Base-by-base conservation (phyloP, 75 land plant species). In the Pinus tabuliformis region DNA sequence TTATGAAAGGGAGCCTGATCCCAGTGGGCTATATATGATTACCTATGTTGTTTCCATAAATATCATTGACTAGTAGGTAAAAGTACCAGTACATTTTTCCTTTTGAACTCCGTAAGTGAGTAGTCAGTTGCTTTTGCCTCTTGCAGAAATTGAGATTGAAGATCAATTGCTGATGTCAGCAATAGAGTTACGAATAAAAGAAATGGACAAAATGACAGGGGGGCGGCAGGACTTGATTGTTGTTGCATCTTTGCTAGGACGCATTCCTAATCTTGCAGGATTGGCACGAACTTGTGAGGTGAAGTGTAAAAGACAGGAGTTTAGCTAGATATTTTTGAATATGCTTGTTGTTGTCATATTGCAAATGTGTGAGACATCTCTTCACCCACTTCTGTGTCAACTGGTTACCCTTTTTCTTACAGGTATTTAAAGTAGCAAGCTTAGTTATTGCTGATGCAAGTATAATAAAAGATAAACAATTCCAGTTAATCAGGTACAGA, bases 251-350 rank as follows among this genome's bases (percentile, higher is more conserved):
- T 79, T 92, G 58, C 45, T 90, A 74, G 97, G 87, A 42, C 91
- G 97, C 56, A 89, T 91, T 74, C 98, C 98, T 54, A 94, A 92
- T 76, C 89, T 97, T 79, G 95, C 99, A 77, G 98, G 98, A n/a
- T 78, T 97, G 56, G 95, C 95, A 54, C 82, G 99, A 62, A 94
- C 99, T 28, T 97, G 99, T 84, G 99, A 94, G 95, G 99, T 94
- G 56, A 64, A 83, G 42, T 74, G 21, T 74, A 30, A 57, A 33
- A 45, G 2, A 6, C 5, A n/a, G 49, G 45, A 12, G n/a, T 20
- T 42, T 33, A 3, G 13, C 20, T 63, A 37, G 70, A 66, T 5
- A 0, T 39, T 66, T 63, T 36, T 63, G 66, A 63, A 12, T 63
- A 4, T 63, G 33, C 2, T 63, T 1, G 14, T 63, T 13, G 30